A percentile compares a stretch with the other conserved stretches of the same genome.
These are phyloP conservation scores for Byssoonygena ceratinophila DNA, from an alignment of 2,329 filamentous ascomycete genomes.

Conservation along the genomic window DNA sequence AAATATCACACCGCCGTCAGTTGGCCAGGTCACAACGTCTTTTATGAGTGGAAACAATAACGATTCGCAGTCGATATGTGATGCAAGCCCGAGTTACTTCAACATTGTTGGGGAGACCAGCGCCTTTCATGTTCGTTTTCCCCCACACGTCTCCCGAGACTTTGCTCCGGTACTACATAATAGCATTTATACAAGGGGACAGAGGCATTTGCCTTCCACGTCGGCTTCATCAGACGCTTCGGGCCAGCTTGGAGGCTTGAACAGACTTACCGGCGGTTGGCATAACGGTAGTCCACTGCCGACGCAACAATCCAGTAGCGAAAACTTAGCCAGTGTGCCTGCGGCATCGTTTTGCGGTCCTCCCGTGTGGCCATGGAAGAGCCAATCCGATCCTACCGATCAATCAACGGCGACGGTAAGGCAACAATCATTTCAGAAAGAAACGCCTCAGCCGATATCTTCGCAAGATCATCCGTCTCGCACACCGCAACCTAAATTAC, in stretches of 20 bases:
- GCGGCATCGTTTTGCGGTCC: background rate
- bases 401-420: background rate
- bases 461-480: background rate
- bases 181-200: background rate
- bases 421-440: background rate
- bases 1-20: conserved; percentile 41
- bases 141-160: background rate
- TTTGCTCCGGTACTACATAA: background rate
- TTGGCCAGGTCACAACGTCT: conserved; percentile 43
- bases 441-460: background rate
- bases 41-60: conserved; percentile 29
- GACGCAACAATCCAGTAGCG: background rate
- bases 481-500: background rate
- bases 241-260: background rate
- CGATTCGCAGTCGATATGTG: background rate
- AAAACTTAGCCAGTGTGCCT: background rate
- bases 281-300: background rate
- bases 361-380: background rate
- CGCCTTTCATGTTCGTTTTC: conserved; percentile 4
- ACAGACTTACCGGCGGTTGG: background rate
- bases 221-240: background rate
- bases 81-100: conserved; percentile 14
- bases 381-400: background rate
- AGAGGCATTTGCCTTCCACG: background rate
- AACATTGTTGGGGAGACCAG: conserved; percentile 8